Base-by-base conservation (phyloP, 371 early-diverging fungal species). In the Mucor circinelloides region DNA sequence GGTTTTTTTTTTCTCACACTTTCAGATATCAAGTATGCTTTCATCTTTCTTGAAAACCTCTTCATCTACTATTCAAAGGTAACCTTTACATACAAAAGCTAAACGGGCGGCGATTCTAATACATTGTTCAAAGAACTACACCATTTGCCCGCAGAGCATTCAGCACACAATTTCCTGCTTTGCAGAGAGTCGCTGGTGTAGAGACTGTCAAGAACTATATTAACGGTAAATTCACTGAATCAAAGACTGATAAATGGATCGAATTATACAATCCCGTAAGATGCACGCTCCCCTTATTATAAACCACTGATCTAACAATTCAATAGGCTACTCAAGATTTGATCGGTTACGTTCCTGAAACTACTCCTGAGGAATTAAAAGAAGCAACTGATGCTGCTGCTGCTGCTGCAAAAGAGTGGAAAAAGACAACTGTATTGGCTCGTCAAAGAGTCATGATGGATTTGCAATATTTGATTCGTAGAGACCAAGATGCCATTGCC, bases 381-480 rank as follows among this genome's bases (percentile, higher is more conserved):
- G 88, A 90, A 50, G 97, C 99, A n/a, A 87, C 92, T 2, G 82
- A 83, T 32, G 70, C 83, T 7, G 93, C 98, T 40, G 82, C 80
- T 10, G 82, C 83, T 65, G 97, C 99, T 34, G 95, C 95, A 78
- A 88, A 91, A 70, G 83, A 89, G 57, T 98, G 99, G 99, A 83
- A 80, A 36, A 93, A 96, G 77, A 89, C 95, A 1, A 89, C 92
- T 10, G 87, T 95, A 6, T 81, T 97, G 62, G 81, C 91, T 19
- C 87, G 99, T 48, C 95, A 94, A 82, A 88, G 93, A 60, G 87
- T 94, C 71, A 95, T 98, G 97, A 83, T 98, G 69, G 92, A 97
- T 65, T 81, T 97, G 46, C 97, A 97, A 81, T 85, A 87, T 25
- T 77, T 95, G 65, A 93, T 98, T 68, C 89, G 95, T 38, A 81